Base-by-base conservation (phyloP, 768 basidiomycete species). In the Mycena capillaripes region DNA sequence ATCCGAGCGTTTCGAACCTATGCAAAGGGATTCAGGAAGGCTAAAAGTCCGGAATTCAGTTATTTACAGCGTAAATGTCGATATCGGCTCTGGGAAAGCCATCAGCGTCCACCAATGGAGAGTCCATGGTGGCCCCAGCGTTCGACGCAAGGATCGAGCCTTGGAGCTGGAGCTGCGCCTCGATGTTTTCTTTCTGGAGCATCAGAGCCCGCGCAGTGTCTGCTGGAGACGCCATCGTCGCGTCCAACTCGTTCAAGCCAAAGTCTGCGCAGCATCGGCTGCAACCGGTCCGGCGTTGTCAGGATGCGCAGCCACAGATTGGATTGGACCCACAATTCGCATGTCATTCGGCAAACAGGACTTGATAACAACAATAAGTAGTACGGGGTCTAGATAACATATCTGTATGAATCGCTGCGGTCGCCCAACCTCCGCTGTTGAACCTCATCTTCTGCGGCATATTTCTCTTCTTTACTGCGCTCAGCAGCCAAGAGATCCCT, bases 31-130 rank as follows among this genome's bases (percentile, higher is more conserved):
- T 92, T 86, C 84, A 90, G 92, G 12, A 94, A 82, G 36, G 79
- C 85, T 21, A 84, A 84, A 78, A 76, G 97, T 98, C 68, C 91
- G 86, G 58, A 97, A 83, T 79, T 94, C 89, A 61, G 94, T 91
- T n/a, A 97, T 89, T 59, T 23, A 97, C 92, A 14, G 92, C 91
- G 78, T 90, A 95, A 21, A 97, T 86, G 75, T 97, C 95, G 72
- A 98, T 88, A 82, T 97, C 93, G 17, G 90, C 90, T 17, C 96
- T 88, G 1, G 97, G 97, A 81, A 95, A 98, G 9, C 97, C 97
- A 62, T 98, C 94, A 0, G 84, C 73, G 78, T 98, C 96, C 56
- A 98, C 89, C 38, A 98, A 89, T 0, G 95, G 91, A 0, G 93
- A 89, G 29, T 89, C 82, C 85, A 96, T 89, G 2, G 88, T 91